Evolutionary conservation across 169 alveolate genomes (phyloP), one percentile per base, ranked within the genome.

Genomic region (Neospora caninum): DNA sequence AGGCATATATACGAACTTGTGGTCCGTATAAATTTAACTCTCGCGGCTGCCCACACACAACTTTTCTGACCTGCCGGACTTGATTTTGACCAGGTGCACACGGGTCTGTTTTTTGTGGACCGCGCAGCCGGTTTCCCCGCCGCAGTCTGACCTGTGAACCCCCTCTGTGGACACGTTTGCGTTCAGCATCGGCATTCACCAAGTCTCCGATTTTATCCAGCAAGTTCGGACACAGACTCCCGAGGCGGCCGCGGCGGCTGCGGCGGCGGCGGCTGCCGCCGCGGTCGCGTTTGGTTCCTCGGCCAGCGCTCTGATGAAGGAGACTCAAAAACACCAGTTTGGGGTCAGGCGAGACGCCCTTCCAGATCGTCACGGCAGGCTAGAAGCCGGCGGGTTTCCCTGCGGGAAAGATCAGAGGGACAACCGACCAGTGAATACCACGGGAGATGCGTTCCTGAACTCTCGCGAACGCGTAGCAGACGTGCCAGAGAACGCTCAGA

Each of bases 181-280:
- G 4, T 64, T 64, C 86, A 78, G 86, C 45, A 78, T 78, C 45
- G 86, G 86, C 86, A 78, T 78, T 78, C 86, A 78, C 86, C 86
- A 78, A n/a, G 18, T 78, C 45, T 78, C 86, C 29, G 86, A 78
- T 22, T 78, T 78, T n/a, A 78, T 78, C 45, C 86, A 78, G 86
- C 86, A 78, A 9, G 86, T 78, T 29, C 86, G 86, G 43, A 78
- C 86, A 43, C 86, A 78, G 45, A 78, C 86, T 20, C 86, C 86
- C 9, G 86, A 78, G 27, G 86, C 86, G 20, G 86, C 86, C 4
- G 86, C 86, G 31, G 86, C 86, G 31, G 86, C 45, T 1, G 86
- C 86, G 29, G 86, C 86, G 1, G 86, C 86, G 42, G 86, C 86
- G 39, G 86, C 86, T 16, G 86, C 86, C 9, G 86, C 45, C 9